These are phyloP conservation scores for Kandelia obovata DNA, from an alignment of 345 rosid genomes.

Conservation along the genomic window DNA sequence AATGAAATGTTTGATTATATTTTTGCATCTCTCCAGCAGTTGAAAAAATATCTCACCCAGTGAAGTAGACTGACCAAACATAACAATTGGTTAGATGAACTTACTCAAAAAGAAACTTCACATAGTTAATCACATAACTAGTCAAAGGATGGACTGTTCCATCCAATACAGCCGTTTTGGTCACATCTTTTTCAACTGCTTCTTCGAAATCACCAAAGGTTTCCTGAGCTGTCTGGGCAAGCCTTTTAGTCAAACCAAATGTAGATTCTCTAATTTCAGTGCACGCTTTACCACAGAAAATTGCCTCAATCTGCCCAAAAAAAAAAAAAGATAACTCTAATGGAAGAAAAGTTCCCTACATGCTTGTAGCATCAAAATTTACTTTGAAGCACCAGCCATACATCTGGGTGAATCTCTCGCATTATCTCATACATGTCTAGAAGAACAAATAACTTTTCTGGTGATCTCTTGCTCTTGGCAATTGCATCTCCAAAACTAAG, in stretches of 20 bases:
- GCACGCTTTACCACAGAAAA: slow-evolving; percentile 86
- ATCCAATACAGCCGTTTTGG: slow-evolving; percentile 77
- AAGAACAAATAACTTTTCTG: slow-evolving; percentile 93
- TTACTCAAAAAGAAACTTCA: slow-evolving; percentile 95
- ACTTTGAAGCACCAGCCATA: slow-evolving; percentile 24
- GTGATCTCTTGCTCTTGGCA: slow-evolving; percentile 94
- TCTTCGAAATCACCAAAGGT: slow-evolving; percentile 97
- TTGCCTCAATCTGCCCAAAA: slow-evolving; percentile 53
- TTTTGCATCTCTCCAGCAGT: no score
- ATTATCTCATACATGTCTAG: slow-evolving; percentile 96
- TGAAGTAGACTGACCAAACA: not conserved
- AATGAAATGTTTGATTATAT: no score
- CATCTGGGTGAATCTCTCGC: slow-evolving; percentile 96
- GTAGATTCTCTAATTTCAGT: slow-evolving; percentile 80
- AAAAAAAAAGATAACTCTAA: not conserved
- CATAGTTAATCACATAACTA: slow-evolving; percentile 95
- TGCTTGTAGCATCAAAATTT: not conserved
- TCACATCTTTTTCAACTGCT: slow-evolving; percentile 95
- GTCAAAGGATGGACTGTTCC: slow-evolving; percentile 98
- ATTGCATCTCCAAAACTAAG: slow-evolving; percentile 99
- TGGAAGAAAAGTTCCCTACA: no score
- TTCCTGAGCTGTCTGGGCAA: slow-evolving; percentile 90
- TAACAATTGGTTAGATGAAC: slow-evolving; percentile 23
- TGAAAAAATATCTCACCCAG: not conserved
- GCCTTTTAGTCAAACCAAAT: slow-evolving; percentile 72